Base-by-base conservation (phyloP, 352 stramenopile genomes). In the Blastocystis sp. region DNA sequence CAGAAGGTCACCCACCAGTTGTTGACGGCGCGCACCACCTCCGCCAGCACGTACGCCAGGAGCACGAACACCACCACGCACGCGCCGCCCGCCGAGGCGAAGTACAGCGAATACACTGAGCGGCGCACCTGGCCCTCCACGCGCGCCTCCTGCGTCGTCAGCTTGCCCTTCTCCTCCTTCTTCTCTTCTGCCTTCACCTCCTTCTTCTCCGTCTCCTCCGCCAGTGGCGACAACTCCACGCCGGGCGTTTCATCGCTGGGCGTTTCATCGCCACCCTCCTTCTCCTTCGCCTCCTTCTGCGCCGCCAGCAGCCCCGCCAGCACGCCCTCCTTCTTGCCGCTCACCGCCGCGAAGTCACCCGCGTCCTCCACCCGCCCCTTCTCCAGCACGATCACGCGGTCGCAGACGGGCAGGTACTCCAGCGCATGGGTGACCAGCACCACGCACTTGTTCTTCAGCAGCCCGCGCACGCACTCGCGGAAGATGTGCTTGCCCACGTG, bases 401-500 rank as follows among this genome's bases (percentile, higher is more conserved):
- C 91, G 90, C 89, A 92, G 48, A 91, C 60, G 40, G 93, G 92
- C 76, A 97, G 89, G 89, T 96, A 94, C 80, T 97, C 95, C 62
- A 98, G 91, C 45, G 94, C 96, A 90, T 98, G 96, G 19, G 97
- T 94, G 1, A 98, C 91, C 61, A 98, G 92, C 40, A 98, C 88
- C 0, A 96, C 92, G 10, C 93, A 96, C 86, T 94, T 94, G 89
- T 94, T 90, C 23, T 93, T 90, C 23, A 95, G 90, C 11, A 91
- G 34, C 3, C 89, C 89, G 9, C 28, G 23, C 89, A 98, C 96
- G 86, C 94, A 97, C 64, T 98, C 89, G 7, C 93, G 89, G 88
- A 98, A 98, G 41, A 99, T 93, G 88, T 97, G 93, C 79, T 92
- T 92, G 14, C 93, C 96, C 4, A 98, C 96, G 89, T 98, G 95